Conservation (phyloP, 2,329 filamentous ascomycete genomes). For the Alternaria hordeiaustralica region DNA sequence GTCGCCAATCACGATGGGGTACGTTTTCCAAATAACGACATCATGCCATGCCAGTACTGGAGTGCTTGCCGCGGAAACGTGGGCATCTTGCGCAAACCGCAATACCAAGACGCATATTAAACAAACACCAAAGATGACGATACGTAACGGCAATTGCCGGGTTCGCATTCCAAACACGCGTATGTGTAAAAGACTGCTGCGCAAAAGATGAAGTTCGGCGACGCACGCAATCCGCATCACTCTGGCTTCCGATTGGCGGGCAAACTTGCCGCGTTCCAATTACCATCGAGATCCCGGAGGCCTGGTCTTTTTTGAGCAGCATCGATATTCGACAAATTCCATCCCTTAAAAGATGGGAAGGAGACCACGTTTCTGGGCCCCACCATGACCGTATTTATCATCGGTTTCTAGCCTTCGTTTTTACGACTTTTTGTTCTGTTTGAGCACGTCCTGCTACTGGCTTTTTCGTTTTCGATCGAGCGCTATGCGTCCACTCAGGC, state of each 20-base stretch:
- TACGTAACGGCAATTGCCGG: neutral
- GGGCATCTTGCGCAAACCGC: neutral
- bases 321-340: neutral
- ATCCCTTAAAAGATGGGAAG: neutral
- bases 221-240: neutral
- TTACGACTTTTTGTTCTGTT: too few species aligned
- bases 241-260: constrained; percentile 1
- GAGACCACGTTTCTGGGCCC: neutral
- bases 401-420: neutral
- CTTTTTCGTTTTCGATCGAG: too few species aligned
- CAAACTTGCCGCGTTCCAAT: constrained; percentile 5
- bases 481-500: constrained; percentile 7
- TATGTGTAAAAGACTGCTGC: neutral
- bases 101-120: neutral
- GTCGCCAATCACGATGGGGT: neutral
- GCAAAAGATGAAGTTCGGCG: neutral
- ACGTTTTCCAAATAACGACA: neutral
- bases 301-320: neutral
- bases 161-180: neutral
- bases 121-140: neutral
- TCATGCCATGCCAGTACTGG: neutral
- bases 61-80: neutral
- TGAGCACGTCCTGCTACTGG: too few species aligned
- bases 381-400: neutral
- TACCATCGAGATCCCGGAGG: neutral